Base-by-base conservation (phyloP, 805 yeast species). In the Sugiyamaella valdiviana region DNA sequence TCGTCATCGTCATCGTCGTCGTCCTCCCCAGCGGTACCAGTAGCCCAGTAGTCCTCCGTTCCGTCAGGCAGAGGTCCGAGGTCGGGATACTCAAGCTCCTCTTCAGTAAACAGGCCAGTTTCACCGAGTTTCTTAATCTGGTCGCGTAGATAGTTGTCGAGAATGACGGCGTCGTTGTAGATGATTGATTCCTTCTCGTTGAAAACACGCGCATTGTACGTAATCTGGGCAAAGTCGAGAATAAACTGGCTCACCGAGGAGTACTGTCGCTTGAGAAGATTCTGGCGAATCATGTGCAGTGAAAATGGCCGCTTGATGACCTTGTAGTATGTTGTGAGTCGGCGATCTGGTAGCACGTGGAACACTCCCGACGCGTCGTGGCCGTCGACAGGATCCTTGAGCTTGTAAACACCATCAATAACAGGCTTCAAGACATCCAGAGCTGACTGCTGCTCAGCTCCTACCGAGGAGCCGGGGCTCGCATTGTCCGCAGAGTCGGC, bases 151-250 rank as follows among this genome's bases (percentile, higher is more conserved):
- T 65, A 80, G 39, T 71, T 63, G 57, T 83, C 83, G 53, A 83
- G 64, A 19, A 79, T 69, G 16, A 73, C 70, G 2, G 89, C 96
- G 57, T 83, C 85, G 20, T 72, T 72, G 65, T 83, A 85, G 46
- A 85, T 83, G 15, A 70, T 70, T 0, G 89, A 79, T 12, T 75
- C 80, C 53, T 80, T 81, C 50, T 80, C 80, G 65, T 91, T 91
- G 66, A 83, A 91, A 42, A 82, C 77, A 51, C 86, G 78, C 2
- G 97, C 96, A 62, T 91, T 91, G 89, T 95, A 87, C 1, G 87
- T 77, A 45, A 91, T 84, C 64, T 86, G 95, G 0, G 83, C 87
- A 51, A 90, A 63, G 64, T 90, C 96, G 49, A 71, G 75, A 35
- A 90, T 68, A 63, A 87, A 89, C 40, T 79, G 82, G 57, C 81